A percentile compares a stretch with the other conserved stretches of the same genome.
Conservation (phyloP, 1,139 yeast genomes). For the Geotrichum citri-aurantii region DNA sequence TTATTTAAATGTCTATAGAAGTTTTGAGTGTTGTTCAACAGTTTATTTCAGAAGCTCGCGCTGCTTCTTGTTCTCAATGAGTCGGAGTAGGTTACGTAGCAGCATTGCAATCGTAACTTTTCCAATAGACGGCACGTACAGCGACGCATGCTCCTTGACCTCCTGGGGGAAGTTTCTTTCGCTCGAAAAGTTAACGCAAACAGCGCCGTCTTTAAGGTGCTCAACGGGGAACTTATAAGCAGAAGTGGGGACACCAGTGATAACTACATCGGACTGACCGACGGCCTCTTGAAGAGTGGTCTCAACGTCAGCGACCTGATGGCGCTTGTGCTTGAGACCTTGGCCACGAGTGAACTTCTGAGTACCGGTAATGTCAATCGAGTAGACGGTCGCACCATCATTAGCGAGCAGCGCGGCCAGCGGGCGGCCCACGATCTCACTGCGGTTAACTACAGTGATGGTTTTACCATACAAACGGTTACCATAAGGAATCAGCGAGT, state of each 20-base stretch:
- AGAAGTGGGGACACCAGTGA: slow-evolving; percentile 90
- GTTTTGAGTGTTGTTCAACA: not conserved
- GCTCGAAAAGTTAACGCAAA: slow-evolving; percentile 83
- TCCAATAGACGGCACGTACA: slow-evolving; percentile 93
- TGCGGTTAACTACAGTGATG: slow-evolving; percentile 80
- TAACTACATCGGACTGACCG: slow-evolving; percentile 76
- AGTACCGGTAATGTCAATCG: slow-evolving; percentile 80
- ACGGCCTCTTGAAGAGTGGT: slow-evolving; percentile 58
- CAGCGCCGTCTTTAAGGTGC: slow-evolving; percentile 77
- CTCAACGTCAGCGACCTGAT: slow-evolving; percentile 67
- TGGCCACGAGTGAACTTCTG: slow-evolving; percentile 94
- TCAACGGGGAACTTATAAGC: slow-evolving; percentile 80
- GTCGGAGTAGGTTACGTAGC: slow-evolving; percentile 74
- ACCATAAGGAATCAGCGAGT: slow-evolving; percentile 74
- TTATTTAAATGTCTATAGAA: not conserved
- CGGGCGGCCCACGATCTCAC: slow-evolving; percentile 96
- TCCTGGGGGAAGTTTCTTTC: slow-evolving; percentile 77
- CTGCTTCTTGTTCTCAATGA: slow-evolving; percentile 56
- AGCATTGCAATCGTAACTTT: slow-evolving; percentile 95
- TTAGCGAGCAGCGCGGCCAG: slow-evolving; percentile 92
- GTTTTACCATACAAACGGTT: slow-evolving; percentile 91
- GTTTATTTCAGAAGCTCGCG: slow-evolving; percentile 5
- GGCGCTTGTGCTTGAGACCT: slow-evolving; percentile 74
- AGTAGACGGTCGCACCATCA: slow-evolving; percentile 94
- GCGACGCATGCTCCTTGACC: slow-evolving; percentile 77